Evolutionary conservation across 192 early-diverging fungal genomes (phyloP), one percentile per base, ranked within the genome.

Genomic region (Umbelopsis vinacea): DNA sequence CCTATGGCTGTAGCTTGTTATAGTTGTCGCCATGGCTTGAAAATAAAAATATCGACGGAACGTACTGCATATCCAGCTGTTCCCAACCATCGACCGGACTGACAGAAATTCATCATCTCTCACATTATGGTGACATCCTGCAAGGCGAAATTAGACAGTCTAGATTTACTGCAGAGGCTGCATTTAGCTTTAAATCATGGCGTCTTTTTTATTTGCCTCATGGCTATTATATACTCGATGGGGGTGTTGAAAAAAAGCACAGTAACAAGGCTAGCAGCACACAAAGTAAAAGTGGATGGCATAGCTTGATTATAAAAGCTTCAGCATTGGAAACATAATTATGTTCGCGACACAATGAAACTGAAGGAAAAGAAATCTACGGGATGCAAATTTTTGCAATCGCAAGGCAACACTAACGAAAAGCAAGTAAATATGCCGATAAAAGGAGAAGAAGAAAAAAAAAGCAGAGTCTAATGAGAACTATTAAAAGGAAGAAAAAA

Each of bases 381-480:
- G 29, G 57, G 35, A 35, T 37, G 57, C 55, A 60, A 60, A 40
- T n/a, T n/a, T n/a, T 23, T 24, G 26, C 26, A 63, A n/a, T 35
- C 57, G 57, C 57, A 63, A 37, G 29, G 57, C 57, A 37, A 63
- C 26, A 33, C 33, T 37, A 38, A 63, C 57, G 57, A 63, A 63
- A 26, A 55, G 23, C 21, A 63, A 63, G 19, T 35, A 37, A 35
- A 35, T 38, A 37, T 43, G 33, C 57, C 57, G 57, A 63, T 63
- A 63, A 63, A 63, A n/a, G 12, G 35, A 12, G 19, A 35, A 29
- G 19, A 37, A 19, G 17, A 63, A 37, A 63, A 33, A 29, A 63
- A 37, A 50, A 50, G 14, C 15, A 50, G n/a, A 50, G n/a, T 50
- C 40, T 43, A 43, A 50, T 50, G n/a, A n/a, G 48, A 50, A 50